A percentile compares a stretch with the other conserved stretches of the same genome.
Conservation (phyloP, 225 moss, liverwort and hornwort genomes). For the Pseudisothecium myosuroides region DNA sequence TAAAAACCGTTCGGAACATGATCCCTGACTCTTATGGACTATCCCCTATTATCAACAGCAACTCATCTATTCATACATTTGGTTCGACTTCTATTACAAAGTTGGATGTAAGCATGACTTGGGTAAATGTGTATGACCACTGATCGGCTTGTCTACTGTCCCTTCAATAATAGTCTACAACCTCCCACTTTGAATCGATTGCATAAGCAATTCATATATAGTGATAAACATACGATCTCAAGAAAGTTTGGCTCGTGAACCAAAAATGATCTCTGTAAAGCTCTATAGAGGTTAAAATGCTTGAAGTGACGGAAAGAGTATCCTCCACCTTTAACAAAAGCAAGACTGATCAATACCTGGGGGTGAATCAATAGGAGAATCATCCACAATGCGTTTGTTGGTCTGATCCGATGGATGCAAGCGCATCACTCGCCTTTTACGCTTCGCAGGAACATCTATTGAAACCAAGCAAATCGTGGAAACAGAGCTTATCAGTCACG, state of each 20-base stretch:
- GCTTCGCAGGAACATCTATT: slow-evolving; percentile 10
- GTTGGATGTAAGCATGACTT: not conserved
- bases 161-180: not conserved
- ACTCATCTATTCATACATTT: not conserved
- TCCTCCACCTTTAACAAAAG: not conserved
- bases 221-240: not conserved
- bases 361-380: not conserved
- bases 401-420: slow-evolving; percentile 48
- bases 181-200: not conserved
- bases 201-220: not conserved
- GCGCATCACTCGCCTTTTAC: slow-evolving; percentile 40
- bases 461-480: not conserved
- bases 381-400: slow-evolving; percentile 49
- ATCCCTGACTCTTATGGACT: not conserved
- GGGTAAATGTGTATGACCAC: not conserved
- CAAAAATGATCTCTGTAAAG: not conserved
- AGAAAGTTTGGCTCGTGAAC: not conserved
- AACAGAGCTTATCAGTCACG: not conserved
- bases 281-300: not conserved
- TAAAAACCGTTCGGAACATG: not conserved
- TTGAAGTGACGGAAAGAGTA: not conserved
- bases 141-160: not conserved
- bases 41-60: not conserved
- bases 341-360: slow-evolving; percentile 15
- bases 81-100: not conserved